These are phyloP conservation scores for Terana coerulea DNA, from an alignment of 768 basidiomycete genomes.

Conservation along the genomic window DNA sequence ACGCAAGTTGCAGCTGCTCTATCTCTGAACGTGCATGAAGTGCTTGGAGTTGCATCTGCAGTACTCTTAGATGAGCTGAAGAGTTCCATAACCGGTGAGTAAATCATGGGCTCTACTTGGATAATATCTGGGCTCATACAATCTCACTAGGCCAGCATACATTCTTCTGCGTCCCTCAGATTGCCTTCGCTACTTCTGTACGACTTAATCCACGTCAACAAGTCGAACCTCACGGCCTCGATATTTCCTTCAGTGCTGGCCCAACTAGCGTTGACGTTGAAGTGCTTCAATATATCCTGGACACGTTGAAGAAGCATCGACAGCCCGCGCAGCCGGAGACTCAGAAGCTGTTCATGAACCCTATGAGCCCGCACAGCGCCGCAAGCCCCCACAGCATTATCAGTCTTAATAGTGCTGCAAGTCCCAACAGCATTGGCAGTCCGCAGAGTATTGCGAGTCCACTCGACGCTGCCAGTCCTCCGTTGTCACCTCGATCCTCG, in stretches of 20 bases:
- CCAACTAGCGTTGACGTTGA: slow-evolving; percentile 47
- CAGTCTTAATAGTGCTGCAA: neutral
- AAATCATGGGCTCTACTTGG: neutral
- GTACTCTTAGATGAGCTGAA: slow-evolving; percentile 4
- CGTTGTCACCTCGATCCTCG: slow-evolving; percentile 8
- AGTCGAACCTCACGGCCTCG: slow-evolving; percentile 51
- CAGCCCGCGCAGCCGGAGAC: neutral
- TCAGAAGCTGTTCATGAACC: neutral
- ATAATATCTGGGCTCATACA: neutral
- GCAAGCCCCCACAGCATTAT: neutral
- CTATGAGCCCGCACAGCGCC: neutral
- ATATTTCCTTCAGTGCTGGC: slow-evolving; percentile 41
- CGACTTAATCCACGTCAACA: slow-evolving; percentile 58
- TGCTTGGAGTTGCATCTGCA: slow-evolving; percentile 35
- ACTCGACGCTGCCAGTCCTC: neutral
- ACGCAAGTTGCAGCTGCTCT: slow-evolving; percentile 56
- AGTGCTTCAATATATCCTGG: slow-evolving; percentile 30
- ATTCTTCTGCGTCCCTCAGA: slow-evolving; percentile 46
- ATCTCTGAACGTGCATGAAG: slow-evolving; percentile 42
- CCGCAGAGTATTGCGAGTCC: neutral
- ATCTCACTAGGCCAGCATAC: slow-evolving; percentile 3
- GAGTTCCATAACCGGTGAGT: neutral
- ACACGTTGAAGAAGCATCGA: slow-evolving; percentile 10
- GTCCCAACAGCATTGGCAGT: neutral
- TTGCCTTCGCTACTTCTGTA: slow-evolving; percentile 44